Evolutionary conservation across 495 filamentous ascomycete genomes (phyloP).

Genomic region (Penicillium turbatum): DNA sequence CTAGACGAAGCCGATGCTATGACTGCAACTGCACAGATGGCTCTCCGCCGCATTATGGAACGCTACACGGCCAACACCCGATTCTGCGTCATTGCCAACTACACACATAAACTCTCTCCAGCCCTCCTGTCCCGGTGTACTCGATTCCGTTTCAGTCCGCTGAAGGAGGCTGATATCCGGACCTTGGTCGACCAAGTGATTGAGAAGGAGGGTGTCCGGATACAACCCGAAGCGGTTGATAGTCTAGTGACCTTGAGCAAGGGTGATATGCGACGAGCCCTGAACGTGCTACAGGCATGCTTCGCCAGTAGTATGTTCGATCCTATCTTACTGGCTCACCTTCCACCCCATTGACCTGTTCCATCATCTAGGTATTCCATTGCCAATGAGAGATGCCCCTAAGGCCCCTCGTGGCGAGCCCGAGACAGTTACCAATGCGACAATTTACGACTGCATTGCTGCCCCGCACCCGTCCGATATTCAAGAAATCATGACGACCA

Average conservation of each 20-base stretch:
- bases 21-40: constrained; percentile 97
- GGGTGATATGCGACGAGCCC: constrained; percentile 91
- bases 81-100: constrained; percentile 99
- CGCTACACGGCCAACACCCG: constrained; percentile 97
- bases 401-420: constrained; percentile 52
- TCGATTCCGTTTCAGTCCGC: constrained; percentile 87
- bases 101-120: constrained; percentile 97
- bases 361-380: constrained; percentile 54
- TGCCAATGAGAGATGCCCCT: constrained; percentile 60
- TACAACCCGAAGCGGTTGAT: constrained; percentile 69
- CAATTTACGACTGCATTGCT: constrained; percentile 97
- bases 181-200: constrained; percentile 85
- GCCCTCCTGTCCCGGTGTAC: constrained; percentile 92
- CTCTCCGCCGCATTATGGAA: constrained; percentile 95
- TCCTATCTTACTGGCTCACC: neutral
- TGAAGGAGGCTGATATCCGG: constrained; percentile 83
- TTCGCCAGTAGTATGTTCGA: constrained; percentile 73
- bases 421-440: constrained; percentile 81
- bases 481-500: constrained; percentile 71
- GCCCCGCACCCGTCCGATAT: constrained; percentile 91
- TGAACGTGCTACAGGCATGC: constrained; percentile 96
- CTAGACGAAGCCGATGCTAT: constrained; percentile 98
- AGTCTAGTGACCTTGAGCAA: constrained; percentile 83
- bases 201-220: constrained; percentile 79
- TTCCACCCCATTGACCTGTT: constrained; percentile 1